These are phyloP conservation scores for Trametes polyzona DNA, from an alignment of 1,284 basidiomycete species.

Conservation along the genomic window DNA sequence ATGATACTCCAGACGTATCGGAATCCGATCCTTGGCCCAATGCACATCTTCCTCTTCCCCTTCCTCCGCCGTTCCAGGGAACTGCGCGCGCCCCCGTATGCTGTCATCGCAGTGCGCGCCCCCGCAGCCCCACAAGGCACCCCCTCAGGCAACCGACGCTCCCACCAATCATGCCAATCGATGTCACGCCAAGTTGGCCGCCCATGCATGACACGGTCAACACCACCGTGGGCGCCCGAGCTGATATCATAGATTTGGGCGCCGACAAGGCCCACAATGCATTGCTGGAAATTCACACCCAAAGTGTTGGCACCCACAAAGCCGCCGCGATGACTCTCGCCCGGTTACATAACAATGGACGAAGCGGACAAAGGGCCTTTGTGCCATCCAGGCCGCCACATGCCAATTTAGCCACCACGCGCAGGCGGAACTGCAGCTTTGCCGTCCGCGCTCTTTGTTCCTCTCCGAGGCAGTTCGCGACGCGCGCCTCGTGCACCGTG, in stretches of 20 bases:
- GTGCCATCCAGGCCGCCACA: neutral
- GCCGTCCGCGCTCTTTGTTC: conserved; percentile 2
- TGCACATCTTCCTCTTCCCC: neutral
- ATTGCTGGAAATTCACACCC: neutral
- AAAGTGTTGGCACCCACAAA: neutral
- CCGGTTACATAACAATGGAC: conserved; percentile 3
- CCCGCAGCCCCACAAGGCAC: neutral
- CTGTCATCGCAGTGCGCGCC: neutral
- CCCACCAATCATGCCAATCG: conserved; percentile 5
- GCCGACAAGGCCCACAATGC: neutral
- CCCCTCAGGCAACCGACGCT: neutral
- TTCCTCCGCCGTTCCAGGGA: neutral
- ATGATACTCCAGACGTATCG: conserved; percentile 3
- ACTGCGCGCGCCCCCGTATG: neutral
- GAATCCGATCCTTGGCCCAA: neutral
- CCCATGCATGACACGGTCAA: neutral
- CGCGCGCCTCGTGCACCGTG: neutral
- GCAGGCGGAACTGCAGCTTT: conserved; percentile 3
- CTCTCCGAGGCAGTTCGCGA: neutral
- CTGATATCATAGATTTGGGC: conserved; percentile 6
- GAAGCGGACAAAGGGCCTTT: conserved; percentile 5
- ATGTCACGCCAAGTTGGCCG: conserved; percentile 4
- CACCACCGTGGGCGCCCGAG: neutral
- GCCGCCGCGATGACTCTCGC: neutral
- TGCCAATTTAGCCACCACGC: neutral